Base-by-base conservation (phyloP, 352 stramenopile genomes). In the Peronospora destructor region DNA sequence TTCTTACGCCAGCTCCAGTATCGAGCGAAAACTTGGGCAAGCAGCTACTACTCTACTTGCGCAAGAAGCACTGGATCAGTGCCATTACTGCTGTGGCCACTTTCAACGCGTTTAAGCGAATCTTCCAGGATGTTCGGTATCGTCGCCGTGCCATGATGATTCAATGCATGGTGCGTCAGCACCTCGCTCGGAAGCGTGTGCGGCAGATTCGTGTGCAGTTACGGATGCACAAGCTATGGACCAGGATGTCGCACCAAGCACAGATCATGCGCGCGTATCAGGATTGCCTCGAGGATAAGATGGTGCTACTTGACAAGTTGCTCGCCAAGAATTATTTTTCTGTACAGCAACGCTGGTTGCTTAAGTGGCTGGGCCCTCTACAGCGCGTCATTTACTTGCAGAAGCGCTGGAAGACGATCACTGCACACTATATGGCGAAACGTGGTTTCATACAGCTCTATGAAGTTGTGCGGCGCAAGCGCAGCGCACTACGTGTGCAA, bases 381-480 rank as follows among this genome's bases (percentile, higher is more conserved):
- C 73, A 90, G 50, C 76, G 76, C 12, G 73, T 88, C 3, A 85
- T 93, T 54, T 93, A 91, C 60, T 41, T 93, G 41, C 82, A 93
- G 38, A 91, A 90, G 53, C 73, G 83, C 13, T 93, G 82, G 75
- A 86, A 86, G 53, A 89, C 86, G 62, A 72, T 86, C 8, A 78
- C 68, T 19, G 64, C 73, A 6, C 77, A 90, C 49, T 90, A 84
- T 28, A 43, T 76, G 26, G 79, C 76, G 14, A 90, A 90, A 56
- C 77, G 76, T 48, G 79, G 73, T 6, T 91, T 93, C 59, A 33
- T 93, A n/a, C 86, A 76, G 77, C 55, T 93, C 19, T 80, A 68
- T 34, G 66, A 89, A 50, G 71, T 60, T 13, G 78, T 93, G 21
- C 66, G 68, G 25, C 64, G 60, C 13, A 82, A 84, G 60, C 77